These are phyloP conservation scores for Prunus yedoensis DNA, from an alignment of 331 rosid genomes.

Conservation along the genomic window DNA sequence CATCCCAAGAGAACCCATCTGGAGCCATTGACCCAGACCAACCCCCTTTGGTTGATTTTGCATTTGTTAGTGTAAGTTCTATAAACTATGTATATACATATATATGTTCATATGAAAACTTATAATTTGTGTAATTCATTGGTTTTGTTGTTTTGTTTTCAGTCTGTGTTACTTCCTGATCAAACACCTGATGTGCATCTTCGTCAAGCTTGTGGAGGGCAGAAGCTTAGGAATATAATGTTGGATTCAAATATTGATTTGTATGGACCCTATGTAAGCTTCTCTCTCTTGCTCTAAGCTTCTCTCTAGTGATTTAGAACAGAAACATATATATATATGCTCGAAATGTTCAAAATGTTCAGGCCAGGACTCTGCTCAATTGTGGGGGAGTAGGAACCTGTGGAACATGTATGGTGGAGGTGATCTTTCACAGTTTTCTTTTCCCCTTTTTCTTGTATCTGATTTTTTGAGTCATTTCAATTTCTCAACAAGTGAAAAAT, in stretches of 20 bases:
- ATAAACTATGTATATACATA: no score
- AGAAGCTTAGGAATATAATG: conserved; percentile 80
- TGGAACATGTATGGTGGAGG: conserved; percentile 95
- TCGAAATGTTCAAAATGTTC: conserved; percentile 10
- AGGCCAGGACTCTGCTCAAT: conserved; percentile 67
- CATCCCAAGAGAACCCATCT: conserved; percentile 48
- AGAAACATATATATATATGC: no score
- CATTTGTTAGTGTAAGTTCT: conserved; percentile 69
- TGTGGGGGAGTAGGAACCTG: conserved; percentile 92
- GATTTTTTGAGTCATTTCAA: neutral
- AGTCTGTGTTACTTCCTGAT: conserved; percentile 93
- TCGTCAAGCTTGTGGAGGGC: conserved; percentile 79
- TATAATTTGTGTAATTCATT: no score
- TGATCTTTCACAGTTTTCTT: conserved; percentile 10
- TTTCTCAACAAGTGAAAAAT: neutral
- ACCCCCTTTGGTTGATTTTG: conserved; percentile 58
- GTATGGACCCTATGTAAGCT: conserved; percentile 82
- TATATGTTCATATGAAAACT: no score
- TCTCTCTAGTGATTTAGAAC: no score
- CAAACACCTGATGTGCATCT: conserved; percentile 79
- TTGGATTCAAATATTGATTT: conserved; percentile 71
- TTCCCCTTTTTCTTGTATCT: neutral
- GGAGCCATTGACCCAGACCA: conserved; percentile 44
- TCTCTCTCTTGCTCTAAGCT: neutral
- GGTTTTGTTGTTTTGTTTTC: neutral